Evolutionary conservation across 129 eudicot species (phyloP).

Genomic region (Ambrosia trifida): DNA sequence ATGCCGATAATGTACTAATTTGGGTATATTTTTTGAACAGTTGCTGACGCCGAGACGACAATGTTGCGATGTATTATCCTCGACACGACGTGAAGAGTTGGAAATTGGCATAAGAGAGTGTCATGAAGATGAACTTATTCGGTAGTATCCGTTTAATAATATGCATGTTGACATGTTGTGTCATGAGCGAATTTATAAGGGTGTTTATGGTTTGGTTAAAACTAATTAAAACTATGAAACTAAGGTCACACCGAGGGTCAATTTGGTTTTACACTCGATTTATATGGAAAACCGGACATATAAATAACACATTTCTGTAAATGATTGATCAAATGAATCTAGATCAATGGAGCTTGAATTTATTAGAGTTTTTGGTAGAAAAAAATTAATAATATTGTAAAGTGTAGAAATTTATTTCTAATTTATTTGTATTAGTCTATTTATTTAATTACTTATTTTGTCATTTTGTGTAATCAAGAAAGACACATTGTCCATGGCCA

Average conservation of each 20-base stretch:
- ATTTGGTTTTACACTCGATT: no score
- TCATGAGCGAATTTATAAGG: background rate
- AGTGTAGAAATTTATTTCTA: background rate
- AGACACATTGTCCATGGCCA: no score
- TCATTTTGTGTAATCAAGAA: no score
- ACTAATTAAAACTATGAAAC: no score
- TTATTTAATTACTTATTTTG: no score
- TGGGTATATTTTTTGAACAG: constrained; percentile 34
- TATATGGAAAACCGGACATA: no score
- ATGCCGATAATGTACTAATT: background rate
- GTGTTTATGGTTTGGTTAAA: no score
- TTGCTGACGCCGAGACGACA: constrained; percentile 75
- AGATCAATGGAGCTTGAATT: background rate
- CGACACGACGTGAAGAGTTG: constrained; percentile 39
- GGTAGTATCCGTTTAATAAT: background rate
- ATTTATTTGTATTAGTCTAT: no score
- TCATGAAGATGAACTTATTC: constrained; percentile 58
- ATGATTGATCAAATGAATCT: constrained; percentile 15
- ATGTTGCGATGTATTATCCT: constrained; percentile 67
- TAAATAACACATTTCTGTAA: background rate
- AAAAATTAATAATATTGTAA: constrained; percentile 10
- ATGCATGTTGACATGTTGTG: background rate
- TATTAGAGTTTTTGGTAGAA: background rate
- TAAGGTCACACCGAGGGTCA: no score
- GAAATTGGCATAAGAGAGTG: constrained; percentile 69